Percentiles rank a stretch among this genome's conserved stretches.
These are phyloP conservation scores for Microdochium bolleyi DNA, from an alignment of 2,329 filamentous ascomycete genomes.

Conservation along the genomic window DNA sequence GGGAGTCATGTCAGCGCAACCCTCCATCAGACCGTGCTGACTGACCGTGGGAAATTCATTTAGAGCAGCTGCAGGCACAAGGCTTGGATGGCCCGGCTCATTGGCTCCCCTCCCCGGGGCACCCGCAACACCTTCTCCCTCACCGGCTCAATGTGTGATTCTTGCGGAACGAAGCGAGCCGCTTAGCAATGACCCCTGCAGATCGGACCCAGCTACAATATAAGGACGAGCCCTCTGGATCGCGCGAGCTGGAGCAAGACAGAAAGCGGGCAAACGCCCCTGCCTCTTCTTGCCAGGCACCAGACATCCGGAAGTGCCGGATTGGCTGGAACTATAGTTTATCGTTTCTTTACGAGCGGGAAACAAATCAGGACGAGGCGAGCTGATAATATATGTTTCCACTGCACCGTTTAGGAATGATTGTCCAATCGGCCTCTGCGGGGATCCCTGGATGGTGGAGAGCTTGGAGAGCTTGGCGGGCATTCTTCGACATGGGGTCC, in stretches of 20 bases:
- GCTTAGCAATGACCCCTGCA: neutral
- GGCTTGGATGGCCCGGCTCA: neutral
- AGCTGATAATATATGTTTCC: neutral
- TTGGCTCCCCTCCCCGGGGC: neutral
- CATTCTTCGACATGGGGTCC: neutral
- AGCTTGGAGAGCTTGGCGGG: neutral
- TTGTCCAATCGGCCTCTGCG: neutral
- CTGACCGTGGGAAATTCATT: neutral
- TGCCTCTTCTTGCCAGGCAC: too few species aligned
- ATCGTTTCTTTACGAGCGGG: too few species aligned
- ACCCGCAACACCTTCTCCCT: neutral
- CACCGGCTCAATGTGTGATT: neutral
- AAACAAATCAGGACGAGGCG: neutral
- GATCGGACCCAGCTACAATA: neutral
- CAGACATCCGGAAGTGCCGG: too few species aligned
- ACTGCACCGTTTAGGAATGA: neutral
- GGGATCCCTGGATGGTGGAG: neutral
- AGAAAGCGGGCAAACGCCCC: neutral
- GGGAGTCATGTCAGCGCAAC: neutral
- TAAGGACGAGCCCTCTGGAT: neutral
- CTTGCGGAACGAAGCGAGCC: neutral
- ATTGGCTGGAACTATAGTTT: too few species aligned
- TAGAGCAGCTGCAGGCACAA: neutral
- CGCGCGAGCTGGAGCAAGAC: neutral
- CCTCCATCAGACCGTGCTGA: neutral